Evolutionary conservation across 108 stramenopile species (phyloP).

Genomic region (Halocafeteria seosinensis): DNA sequence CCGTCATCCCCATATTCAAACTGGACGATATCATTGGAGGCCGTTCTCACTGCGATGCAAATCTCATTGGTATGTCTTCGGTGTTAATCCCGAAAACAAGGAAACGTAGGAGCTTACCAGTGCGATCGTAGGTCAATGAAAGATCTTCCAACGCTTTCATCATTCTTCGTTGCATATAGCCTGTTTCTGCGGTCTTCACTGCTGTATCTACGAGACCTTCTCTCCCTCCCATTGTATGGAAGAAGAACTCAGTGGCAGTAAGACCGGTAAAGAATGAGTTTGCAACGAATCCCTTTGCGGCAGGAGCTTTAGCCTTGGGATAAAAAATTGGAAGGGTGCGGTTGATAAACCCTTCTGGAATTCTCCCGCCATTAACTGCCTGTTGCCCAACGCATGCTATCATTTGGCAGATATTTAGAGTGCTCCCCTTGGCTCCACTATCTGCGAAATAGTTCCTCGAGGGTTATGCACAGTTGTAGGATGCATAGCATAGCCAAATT

Average conservation of each 20-base stretch:
- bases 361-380: slow-evolving; percentile 86
- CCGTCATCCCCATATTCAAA: slow-evolving; percentile 92
- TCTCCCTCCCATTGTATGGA: slow-evolving; percentile 95
- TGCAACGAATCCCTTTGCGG: slow-evolving; percentile 86
- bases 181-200: slow-evolving; percentile 97
- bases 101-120: too few species aligned
- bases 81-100: not conserved
- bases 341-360: slow-evolving; percentile 89
- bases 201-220: slow-evolving; percentile 97
- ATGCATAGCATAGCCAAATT: slow-evolving; percentile 45
- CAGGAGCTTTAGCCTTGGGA: slow-evolving; percentile 62
- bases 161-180: slow-evolving; percentile 93
- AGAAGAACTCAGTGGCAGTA: slow-evolving; percentile 95
- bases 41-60: slow-evolving; percentile 87
- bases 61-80: too few species aligned
- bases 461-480: slow-evolving; percentile 77
- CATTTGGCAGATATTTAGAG: slow-evolving; percentile 97
- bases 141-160: slow-evolving; percentile 58
- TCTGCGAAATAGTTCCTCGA: too few species aligned
- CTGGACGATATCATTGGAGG: slow-evolving; percentile 82
- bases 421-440: slow-evolving; percentile 93
- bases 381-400: slow-evolving; percentile 96
- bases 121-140: slow-evolving; percentile 6
- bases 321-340: slow-evolving; percentile 75
- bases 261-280: slow-evolving; percentile 90